A percentile compares a stretch with the other conserved stretches of the same genome.
phyloP scores from a whole-genome alignment of 768 basidiomycete species.

The Lactarius sp. region DNA sequence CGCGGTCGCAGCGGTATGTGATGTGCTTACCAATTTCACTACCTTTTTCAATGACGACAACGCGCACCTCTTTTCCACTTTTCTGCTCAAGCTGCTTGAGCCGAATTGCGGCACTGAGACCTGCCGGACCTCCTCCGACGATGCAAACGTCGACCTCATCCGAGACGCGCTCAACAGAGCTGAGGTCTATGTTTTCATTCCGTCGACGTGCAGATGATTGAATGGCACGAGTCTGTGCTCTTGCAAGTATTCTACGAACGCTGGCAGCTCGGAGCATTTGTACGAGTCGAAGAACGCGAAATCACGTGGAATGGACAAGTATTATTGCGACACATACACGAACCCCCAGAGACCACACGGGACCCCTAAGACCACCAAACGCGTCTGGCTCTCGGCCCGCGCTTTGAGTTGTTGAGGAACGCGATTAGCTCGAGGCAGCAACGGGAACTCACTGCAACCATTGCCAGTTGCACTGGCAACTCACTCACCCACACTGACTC shows the following conservation, averaged over 20 bases:
- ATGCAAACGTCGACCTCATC: constrained; percentile 97
- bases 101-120: constrained; percentile 91
- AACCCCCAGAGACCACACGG: not conserved
- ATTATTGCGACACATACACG: not conserved
- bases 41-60: constrained; percentile 95
- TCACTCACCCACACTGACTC: not conserved
- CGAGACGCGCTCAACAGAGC: constrained; percentile 68
- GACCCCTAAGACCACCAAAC: constrained; percentile 13
- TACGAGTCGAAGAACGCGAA: not conserved
- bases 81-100: constrained; percentile 88
- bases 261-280: constrained; percentile 17
- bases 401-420: not conserved
- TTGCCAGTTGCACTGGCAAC: not conserved
- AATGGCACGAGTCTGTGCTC: constrained; percentile 22
- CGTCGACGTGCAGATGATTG: constrained; percentile 30
- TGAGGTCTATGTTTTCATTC: constrained; percentile 47
- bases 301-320: constrained; percentile 14
- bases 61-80: constrained; percentile 73
- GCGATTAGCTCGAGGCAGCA: not conserved
- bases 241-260: constrained; percentile 8
- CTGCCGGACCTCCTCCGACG: constrained; percentile 93
- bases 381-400: not conserved
- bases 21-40: constrained; percentile 73
- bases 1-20: constrained; percentile 22
- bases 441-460: not conserved